A percentile compares a stretch with the other conserved stretches of the same genome.
These are phyloP conservation scores for Juglanconis oblonga DNA, from an alignment of 2,329 filamentous ascomycete species.

Conservation along the genomic window DNA sequence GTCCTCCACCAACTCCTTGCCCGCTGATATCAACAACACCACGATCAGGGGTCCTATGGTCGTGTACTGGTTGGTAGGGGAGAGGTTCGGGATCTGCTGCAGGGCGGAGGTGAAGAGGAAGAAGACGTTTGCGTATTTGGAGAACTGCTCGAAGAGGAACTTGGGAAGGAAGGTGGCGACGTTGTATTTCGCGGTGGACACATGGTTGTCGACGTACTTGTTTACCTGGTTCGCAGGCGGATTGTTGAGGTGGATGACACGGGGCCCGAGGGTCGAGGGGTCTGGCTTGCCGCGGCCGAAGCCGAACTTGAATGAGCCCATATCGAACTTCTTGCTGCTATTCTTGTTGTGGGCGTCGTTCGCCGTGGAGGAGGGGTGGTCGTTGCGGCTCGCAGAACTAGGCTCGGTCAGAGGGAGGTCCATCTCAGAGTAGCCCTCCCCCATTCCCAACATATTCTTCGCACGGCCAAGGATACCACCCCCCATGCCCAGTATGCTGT, in stretches of 20 bases:
- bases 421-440: conserved; percentile 92
- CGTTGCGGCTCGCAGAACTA: conserved; percentile 38
- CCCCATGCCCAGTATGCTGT: conserved; percentile 83
- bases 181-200: conserved; percentile 98
- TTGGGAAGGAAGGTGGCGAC: conserved; percentile 89
- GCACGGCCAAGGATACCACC: conserved; percentile 83
- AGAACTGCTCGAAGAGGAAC: conserved; percentile 97
- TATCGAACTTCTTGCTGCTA: conserved; percentile 57
- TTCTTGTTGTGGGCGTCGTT: conserved; percentile 41
- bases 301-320: conserved; percentile 85
- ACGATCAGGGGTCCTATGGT: conserved; percentile 92
- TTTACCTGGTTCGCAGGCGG: conserved; percentile 83
- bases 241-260: conserved; percentile 95
- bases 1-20: conserved; percentile 92
- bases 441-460: conserved; percentile 89
- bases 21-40: conserved; percentile 89
- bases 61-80: conserved; percentile 91
- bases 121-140: conserved; percentile 98
- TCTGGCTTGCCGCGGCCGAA: conserved; percentile 83
- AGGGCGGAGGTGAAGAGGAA: conserved; percentile 95
- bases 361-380: not conserved
- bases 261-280: conserved; percentile 84
- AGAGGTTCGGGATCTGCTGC: conserved; percentile 93
- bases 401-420: conserved; percentile 89
- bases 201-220: conserved; percentile 94